Percentiles rank a stretch among this genome's conserved stretches.
Conservation (phyloP, 75 land plant genomes). For the Pinus tabuliformis region DNA sequence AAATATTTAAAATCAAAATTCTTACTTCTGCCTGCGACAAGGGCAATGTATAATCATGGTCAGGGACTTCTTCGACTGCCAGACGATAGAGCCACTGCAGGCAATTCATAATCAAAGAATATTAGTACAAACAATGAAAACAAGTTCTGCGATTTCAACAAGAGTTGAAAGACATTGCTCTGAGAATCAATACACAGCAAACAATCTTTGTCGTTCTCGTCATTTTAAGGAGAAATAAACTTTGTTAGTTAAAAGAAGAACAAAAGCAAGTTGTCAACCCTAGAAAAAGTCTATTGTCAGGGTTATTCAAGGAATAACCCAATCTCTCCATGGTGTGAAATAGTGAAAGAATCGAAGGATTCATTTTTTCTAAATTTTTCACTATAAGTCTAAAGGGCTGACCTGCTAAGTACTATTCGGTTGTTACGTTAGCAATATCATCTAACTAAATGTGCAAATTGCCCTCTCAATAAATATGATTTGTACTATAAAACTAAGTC, state of each 20-base stretch:
- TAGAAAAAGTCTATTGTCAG: background rate
- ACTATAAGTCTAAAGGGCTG: background rate
- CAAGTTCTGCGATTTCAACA: background rate
- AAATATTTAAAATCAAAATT: background rate
- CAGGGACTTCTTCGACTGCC: constrained; percentile 95
- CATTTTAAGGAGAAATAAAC: constrained; percentile 6
- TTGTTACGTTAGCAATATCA: too few species aligned
- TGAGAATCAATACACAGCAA: background rate
- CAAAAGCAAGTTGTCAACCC: background rate
- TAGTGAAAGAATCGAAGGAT: background rate
- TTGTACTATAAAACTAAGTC: too few species aligned
- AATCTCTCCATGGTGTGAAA: background rate
- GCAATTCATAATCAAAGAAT: background rate
- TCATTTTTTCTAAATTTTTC: background rate
- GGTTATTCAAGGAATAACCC: too few species aligned
- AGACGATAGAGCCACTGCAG: constrained; percentile 89
- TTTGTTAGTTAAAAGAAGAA: background rate
- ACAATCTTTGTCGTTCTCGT: background rate
- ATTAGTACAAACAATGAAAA: background rate
- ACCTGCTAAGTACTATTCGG: too few species aligned
- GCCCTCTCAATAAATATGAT: too few species aligned
- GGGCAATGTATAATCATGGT: constrained; percentile 86
- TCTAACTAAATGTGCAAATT: too few species aligned
- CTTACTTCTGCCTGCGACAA: constrained; percentile 92
- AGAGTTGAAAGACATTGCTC: background rate